Base-by-base conservation (phyloP, 2,329 filamentous ascomycete species). In the Pyrenochaeta sp. region DNA sequence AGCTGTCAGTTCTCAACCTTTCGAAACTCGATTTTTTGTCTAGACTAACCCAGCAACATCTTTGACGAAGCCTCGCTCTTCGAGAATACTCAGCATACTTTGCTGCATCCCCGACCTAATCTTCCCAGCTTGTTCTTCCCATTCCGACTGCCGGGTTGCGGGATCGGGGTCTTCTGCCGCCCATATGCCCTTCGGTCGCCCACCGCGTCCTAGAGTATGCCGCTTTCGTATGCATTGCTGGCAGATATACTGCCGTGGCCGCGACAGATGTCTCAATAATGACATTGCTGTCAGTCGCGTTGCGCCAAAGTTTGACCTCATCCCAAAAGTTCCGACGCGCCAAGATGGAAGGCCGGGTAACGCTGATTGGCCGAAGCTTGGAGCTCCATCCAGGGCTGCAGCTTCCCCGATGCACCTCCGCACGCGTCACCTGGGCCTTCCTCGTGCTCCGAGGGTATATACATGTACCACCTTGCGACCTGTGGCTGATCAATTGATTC, bases 41-140 rank as follows among this genome's bases (percentile, higher is more conserved):
- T 28, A 22, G 19, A 74, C 84, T 64, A 81, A 92, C 90, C 90
- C 91, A 64, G 91, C 90, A 34, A 90, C 82, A 63, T 91, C 87
- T 69, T 93, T 91, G 60, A 94, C 81, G 63, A 86, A 88, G 43
- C 91, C 91, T 68, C 91, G 83, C 76, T 91, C 88, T 66, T 91
- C 86, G 12, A 95, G 81, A 19, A 89, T 68, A 51, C 86, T 85
- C 79, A 90, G 87, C 52, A 89, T 83, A 66, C 75, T 77, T 61
- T 75, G 65, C 56, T 75, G 68, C 19, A 60, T 50, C 2, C 75
- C 74, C 24, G 65, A 50, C 43, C 64, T 60, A 32, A 79, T 75
- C 44, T 59, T 63, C 22, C 63, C 53, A 22, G 70, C 72, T 39
- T 72, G 65, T 40, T 72, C 64, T 37, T 72, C 63, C 73, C 74